Conservation (phyloP, 257 asterid genomes). For the Ilex aquifolium region DNA sequence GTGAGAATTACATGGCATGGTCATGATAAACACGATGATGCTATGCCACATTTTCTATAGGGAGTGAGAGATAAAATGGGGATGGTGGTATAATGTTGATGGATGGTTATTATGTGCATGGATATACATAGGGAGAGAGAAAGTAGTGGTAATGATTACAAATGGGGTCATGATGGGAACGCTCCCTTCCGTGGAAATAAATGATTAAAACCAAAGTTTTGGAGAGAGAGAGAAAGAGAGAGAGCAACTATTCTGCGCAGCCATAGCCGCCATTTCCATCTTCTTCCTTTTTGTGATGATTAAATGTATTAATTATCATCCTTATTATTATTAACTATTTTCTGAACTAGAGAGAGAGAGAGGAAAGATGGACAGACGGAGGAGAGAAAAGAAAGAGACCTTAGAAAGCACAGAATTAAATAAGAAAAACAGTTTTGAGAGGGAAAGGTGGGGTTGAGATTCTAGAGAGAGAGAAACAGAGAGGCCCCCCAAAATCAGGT, state of each 20-base stretch:
- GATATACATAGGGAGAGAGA: not conserved
- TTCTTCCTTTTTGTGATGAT: not conserved
- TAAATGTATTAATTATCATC: too few species aligned
- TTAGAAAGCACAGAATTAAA: too few species aligned
- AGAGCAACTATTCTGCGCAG: not conserved
- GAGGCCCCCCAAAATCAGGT: too few species aligned
- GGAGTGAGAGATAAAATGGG: too few species aligned
- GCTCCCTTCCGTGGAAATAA: not conserved
- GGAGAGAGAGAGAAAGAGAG: not conserved
- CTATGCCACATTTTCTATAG: too few species aligned
- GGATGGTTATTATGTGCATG: not conserved
- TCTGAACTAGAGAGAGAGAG: too few species aligned
- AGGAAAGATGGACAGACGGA: not conserved
- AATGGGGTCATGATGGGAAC: not conserved
- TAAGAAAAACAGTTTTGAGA: too few species aligned
- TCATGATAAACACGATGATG: not conserved
- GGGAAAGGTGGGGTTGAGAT: too few species aligned
- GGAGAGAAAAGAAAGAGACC: not conserved
- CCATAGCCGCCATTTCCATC: constrained; percentile 1
- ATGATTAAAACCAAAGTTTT: not conserved
- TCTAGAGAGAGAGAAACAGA: too few species aligned
- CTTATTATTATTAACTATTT: too few species aligned
- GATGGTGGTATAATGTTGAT: too few species aligned
- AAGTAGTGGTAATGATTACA: not conserved
- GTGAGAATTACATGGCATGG: not conserved